Evolutionary conservation across 2,329 filamentous ascomycete genomes (phyloP).

Genomic region (Fusarium sp.): DNA sequence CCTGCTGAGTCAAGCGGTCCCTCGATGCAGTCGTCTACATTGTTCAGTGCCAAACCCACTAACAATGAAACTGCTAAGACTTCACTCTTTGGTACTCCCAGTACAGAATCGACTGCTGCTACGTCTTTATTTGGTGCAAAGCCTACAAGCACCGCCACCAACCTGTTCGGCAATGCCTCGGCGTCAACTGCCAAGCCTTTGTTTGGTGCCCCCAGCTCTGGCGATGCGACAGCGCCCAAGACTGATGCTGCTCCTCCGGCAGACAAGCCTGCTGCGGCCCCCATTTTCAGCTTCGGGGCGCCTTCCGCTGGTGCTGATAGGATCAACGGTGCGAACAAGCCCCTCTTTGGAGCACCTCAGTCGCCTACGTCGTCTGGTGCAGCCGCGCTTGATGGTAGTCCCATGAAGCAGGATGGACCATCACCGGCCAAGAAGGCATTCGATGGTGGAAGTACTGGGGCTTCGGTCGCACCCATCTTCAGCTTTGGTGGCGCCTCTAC

Average conservation of each 20-base stretch:
- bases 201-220: conserved; percentile 41
- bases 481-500: conserved; percentile 43
- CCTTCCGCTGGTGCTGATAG: conserved; percentile 38
- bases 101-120: conserved; percentile 22
- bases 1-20: conserved; percentile 42
- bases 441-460: conserved; percentile 35
- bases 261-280: conserved; percentile 37
- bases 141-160: conserved; percentile 36
- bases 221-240: conserved; percentile 31
- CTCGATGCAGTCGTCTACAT: conserved; percentile 42
- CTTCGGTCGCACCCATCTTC: conserved; percentile 45
- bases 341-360: conserved; percentile 50
- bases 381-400: conserved; percentile 52
- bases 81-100: conserved; percentile 45
- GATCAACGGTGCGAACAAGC: conserved; percentile 45
- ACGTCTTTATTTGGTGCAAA: conserved; percentile 40
- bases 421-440: conserved; percentile 50
- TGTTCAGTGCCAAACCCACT: conserved; percentile 47
- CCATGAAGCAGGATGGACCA: conserved; percentile 54
- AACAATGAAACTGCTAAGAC: conserved; percentile 32
- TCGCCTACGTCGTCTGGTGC: conserved; percentile 43
- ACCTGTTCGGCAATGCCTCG: conserved; percentile 45
- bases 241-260: conserved; percentile 32
- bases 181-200: conserved; percentile 36
- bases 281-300: conserved; percentile 48